Percentiles rank a stretch among this genome's conserved stretches.
Evolutionary conservation across 1,139 yeast species (phyloP).

Genomic region (Hansenula lynferdii): DNA sequence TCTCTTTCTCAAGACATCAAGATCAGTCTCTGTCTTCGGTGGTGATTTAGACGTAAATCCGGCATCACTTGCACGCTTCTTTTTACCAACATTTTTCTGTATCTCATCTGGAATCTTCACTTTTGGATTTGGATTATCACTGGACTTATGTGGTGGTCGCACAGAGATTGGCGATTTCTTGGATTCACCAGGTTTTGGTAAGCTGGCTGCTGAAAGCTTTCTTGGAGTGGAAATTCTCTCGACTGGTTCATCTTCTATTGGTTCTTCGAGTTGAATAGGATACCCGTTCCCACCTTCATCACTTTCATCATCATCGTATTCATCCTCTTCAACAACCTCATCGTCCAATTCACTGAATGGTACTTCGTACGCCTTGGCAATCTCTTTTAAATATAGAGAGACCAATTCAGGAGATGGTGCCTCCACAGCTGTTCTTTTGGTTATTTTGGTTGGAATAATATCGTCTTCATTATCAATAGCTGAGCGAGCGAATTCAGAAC

Average conservation of each 20-base stretch:
- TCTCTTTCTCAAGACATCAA: constrained; percentile 48
- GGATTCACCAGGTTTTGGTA: constrained; percentile 23
- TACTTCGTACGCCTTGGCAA: constrained; percentile 75
- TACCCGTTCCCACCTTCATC: constrained; percentile 26
- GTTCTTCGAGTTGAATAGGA: constrained; percentile 19
- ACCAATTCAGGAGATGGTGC: constrained; percentile 70
- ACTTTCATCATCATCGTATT: too few relatives aligned
- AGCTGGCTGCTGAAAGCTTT: constrained; percentile 27
- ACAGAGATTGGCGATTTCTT: constrained; percentile 40
- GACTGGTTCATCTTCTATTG: constrained; percentile 20
- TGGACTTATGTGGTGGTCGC: constrained; percentile 39
- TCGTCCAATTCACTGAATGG: constrained; percentile 58
- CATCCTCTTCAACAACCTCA: constrained; percentile 35
- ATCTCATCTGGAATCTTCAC: constrained; percentile 38
- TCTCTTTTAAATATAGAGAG: constrained; percentile 67
- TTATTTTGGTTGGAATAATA: constrained; percentile 60
- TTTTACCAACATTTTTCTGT: constrained; percentile 22
- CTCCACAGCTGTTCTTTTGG: constrained; percentile 55
- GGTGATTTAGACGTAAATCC: constrained; percentile 21
- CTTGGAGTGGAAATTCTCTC: constrained; percentile 18
- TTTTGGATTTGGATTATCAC: constrained; percentile 39
- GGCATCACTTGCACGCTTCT: constrained; percentile 19
- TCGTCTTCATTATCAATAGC: constrained; percentile 57
- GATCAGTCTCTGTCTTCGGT: constrained; percentile 27
- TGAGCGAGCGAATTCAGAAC: constrained; percentile 54